Conservation (phyloP, 2,329 filamentous ascomycete genomes). For the Cladophialophora psammophila region DNA sequence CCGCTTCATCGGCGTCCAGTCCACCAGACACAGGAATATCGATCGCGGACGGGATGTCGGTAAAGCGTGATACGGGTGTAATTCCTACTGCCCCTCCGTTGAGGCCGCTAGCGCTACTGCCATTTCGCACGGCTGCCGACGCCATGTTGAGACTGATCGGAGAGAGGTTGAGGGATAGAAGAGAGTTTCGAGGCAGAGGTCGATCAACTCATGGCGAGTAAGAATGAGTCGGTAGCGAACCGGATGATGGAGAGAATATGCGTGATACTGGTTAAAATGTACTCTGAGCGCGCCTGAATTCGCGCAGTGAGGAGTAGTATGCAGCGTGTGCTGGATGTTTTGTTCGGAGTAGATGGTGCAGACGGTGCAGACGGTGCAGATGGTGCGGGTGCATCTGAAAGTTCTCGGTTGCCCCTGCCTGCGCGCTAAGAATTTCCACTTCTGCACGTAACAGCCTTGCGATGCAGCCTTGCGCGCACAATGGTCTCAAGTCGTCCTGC, state of each 20-base stretch:
- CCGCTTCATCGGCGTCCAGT: conserved; percentile 70
- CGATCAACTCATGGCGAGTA: conserved; percentile 7
- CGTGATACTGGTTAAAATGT: background rate
- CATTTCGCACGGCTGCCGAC: conserved; percentile 30
- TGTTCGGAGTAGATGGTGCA: no score
- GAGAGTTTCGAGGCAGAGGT: background rate
- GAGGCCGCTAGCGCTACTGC: conserved; percentile 17
- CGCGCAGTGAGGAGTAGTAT: background rate
- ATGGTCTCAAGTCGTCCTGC: no score
- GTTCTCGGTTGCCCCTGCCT: conserved; percentile 13
- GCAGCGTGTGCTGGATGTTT: background rate
- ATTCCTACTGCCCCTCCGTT: conserved; percentile 19
- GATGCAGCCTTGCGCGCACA: background rate
- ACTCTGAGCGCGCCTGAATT: background rate
- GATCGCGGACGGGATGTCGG: conserved; percentile 68
- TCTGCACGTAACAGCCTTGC: conserved; percentile 2
- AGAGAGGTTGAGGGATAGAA: conserved; percentile 9
- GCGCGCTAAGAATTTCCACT: background rate
- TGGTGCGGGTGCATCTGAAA: conserved; percentile 12
- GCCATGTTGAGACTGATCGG: conserved; percentile 26
- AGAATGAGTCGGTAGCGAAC: background rate
- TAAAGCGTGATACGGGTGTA: conserved; percentile 56
- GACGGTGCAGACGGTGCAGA: background rate
- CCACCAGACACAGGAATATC: conserved; percentile 69
- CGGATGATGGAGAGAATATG: background rate